These are phyloP conservation scores for Torulaspora pretoriensis DNA, from an alignment of 1,139 yeast species.

Conservation along the genomic window DNA sequence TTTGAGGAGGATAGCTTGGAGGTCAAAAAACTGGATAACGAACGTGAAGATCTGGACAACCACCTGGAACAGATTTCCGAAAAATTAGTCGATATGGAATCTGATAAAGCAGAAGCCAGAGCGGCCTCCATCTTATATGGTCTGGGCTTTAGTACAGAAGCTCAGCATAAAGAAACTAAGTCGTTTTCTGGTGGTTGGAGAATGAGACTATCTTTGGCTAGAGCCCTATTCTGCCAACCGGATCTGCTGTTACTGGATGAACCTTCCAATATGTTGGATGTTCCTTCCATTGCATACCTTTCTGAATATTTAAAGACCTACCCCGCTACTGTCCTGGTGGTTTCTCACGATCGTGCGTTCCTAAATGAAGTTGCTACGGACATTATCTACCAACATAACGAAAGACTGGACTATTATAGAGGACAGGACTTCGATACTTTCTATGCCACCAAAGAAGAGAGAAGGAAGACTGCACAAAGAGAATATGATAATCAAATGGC, in stretches of 20 bases:
- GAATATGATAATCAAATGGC: constrained; percentile 98
- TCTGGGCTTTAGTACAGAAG: constrained; percentile 84
- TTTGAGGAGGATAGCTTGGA: constrained; percentile 83
- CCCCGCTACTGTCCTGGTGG: constrained; percentile 89
- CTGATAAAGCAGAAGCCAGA: constrained; percentile 95
- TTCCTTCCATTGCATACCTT: constrained; percentile 91
- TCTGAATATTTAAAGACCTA: constrained; percentile 86
- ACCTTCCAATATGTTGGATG: constrained; percentile 99
- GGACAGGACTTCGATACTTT: constrained; percentile 92
- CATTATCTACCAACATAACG: constrained; percentile 95
- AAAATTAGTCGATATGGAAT: constrained; percentile 85
- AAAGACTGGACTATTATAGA: constrained; percentile 90
- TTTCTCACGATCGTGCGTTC: constrained; percentile 96
- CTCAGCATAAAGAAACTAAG: constrained; percentile 79
- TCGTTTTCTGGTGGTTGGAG: constrained; percentile 99
- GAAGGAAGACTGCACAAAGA: constrained; percentile 86
- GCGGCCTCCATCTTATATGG: constrained; percentile 95
- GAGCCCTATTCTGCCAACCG: constrained; percentile 96
- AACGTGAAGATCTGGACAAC: constrained; percentile 76
- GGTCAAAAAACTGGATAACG: constrained; percentile 77
- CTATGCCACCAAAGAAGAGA: constrained; percentile 90
- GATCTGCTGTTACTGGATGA: constrained; percentile 90
- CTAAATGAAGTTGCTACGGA: constrained; percentile 97
- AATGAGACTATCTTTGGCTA: constrained; percentile 96
- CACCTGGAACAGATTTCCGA: constrained; percentile 76